Base-by-base conservation (phyloP, 768 basidiomycete genomes). In the Naganishia vaughanmartiniae region DNA sequence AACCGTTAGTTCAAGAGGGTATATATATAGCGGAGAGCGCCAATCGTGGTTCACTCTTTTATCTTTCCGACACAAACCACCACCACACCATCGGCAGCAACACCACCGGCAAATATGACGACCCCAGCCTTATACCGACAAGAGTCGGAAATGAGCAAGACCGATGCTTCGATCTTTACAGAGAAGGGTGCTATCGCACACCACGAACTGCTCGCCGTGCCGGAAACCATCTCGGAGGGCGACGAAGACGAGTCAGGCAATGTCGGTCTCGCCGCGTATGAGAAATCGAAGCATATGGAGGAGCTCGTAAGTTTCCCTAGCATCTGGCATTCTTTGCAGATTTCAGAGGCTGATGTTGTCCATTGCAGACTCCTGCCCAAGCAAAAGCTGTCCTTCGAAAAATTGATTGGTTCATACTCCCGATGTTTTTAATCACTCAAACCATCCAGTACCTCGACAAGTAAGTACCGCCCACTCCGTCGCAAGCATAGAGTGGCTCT, bases 401-500 rank as follows among this genome's bases (percentile, higher is more conserved):
- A 39, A 80, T 82, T 74, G 81, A 82, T 69, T 72, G 75, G 70
- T 74, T 78, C 67, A 69, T 82, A 39, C 71, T 80, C 0, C 80
- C 79, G 36, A 73, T 80, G 21, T 80, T 82, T 74, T 67, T 80
- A 14, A 67, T 81, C 69, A 80, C 79, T 15, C 79, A 79, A 60
- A 79, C 77, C 0, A 69, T 78, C 0, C 79, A 79, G 68, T 81
- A 79, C 73, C 74, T 76, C 31, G 75, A 76, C 67, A 74, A 73
- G 51, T 73, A 70, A 11, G 31, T 36, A 21, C 66, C 73, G 56
- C 73, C 72, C 58, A 73, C 74, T 57, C 70, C 72, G 21, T 75
- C 77, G n/a, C 68, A 75, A 26, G n/a, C n/a, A n/a, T 77, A 77
- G 72, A 76, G 76, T 46, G 74, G 54, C 5, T 67, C 74, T 3